Evolutionary conservation across 345 rosid genomes (phyloP).

Genomic region (Corchorus capsularis): DNA sequence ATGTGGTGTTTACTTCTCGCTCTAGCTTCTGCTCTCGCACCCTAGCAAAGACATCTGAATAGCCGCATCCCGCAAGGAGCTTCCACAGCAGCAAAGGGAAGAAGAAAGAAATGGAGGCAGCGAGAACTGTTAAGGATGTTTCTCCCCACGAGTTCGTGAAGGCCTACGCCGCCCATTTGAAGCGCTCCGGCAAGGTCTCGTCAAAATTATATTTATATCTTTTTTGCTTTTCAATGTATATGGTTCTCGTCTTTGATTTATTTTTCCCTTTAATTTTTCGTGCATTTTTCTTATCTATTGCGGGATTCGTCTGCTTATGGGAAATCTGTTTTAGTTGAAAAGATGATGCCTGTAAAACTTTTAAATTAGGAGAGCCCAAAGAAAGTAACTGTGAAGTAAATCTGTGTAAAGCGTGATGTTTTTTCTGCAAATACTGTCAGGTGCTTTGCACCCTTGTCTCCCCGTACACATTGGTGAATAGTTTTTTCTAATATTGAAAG

Average conservation of each 20-base stretch:
- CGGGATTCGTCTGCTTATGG: not conserved
- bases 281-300: too few species aligned
- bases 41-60: too few species aligned
- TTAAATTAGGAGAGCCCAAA: not conserved
- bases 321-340: not conserved
- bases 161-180: slow-evolving; percentile 86
- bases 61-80: not conserved
- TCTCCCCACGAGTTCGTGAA: slow-evolving; percentile 86
- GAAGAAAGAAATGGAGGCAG: slow-evolving; percentile 6
- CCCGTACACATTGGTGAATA: not conserved
- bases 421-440: not conserved
- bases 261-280: not conserved
- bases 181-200: slow-evolving; percentile 83
- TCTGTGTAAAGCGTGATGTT: not conserved
- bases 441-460: not conserved
- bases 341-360: not conserved
- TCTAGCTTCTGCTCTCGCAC: too few species aligned
- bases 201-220: too few species aligned
- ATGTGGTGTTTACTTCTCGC: too few species aligned
- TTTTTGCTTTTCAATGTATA: not conserved
- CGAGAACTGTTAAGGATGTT: slow-evolving; percentile 70
- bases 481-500: not conserved
- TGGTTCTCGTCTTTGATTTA: not conserved
- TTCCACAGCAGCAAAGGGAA: not conserved
- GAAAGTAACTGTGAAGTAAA: not conserved